Percentiles rank a stretch among this genome's conserved stretches.
Evolutionary conservation across 1,284 basidiomycete genomes (phyloP).

Genomic region (Boletus hoseneyae): DNA sequence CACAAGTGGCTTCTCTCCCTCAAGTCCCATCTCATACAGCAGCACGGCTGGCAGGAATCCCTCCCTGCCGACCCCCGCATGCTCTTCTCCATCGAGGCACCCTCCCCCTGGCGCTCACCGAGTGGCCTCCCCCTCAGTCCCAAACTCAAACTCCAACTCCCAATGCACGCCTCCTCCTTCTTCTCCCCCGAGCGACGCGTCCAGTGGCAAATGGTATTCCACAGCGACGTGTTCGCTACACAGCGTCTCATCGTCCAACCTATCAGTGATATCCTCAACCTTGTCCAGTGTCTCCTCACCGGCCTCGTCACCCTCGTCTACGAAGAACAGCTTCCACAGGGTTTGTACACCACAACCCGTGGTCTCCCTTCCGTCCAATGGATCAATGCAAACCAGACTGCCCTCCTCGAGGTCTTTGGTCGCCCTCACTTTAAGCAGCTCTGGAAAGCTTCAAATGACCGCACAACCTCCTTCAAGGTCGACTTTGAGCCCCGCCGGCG

Average conservation of each 20-base stretch:
- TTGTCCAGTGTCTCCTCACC: conserved; percentile 77
- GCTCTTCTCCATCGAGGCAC: conserved; percentile 72
- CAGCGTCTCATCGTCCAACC: conserved; percentile 73
- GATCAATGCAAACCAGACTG: conserved; percentile 63
- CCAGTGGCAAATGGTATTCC: conserved; percentile 87
- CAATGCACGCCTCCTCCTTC: conserved; percentile 74
- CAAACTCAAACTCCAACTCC: conserved; percentile 65
- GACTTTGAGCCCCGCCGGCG: conserved; percentile 44
- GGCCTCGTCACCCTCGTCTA: conserved; percentile 73
- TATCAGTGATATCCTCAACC: conserved; percentile 70
- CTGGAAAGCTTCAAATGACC: conserved; percentile 67
- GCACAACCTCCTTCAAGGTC: conserved; percentile 66
- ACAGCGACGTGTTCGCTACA: conserved; percentile 75
- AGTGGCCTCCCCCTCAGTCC: conserved; percentile 72
- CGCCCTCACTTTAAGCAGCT: conserved; percentile 64
- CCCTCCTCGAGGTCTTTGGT: conserved; percentile 71
- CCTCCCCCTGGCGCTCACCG: conserved; percentile 71
- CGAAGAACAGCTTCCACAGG: conserved; percentile 65
- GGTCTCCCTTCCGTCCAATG: conserved; percentile 72
- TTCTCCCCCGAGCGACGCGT: conserved; percentile 77
- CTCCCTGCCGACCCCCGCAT: conserved; percentile 60
- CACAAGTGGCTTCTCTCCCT: conserved; percentile 68
- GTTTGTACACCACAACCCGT: conserved; percentile 67
- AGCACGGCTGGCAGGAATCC: conserved; percentile 66
- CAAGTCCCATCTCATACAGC: conserved; percentile 56